Percentiles rank a stretch among this genome's conserved stretches.
Conservation (phyloP, 805 yeast species). For the Candida nonsorbophila region DNA sequence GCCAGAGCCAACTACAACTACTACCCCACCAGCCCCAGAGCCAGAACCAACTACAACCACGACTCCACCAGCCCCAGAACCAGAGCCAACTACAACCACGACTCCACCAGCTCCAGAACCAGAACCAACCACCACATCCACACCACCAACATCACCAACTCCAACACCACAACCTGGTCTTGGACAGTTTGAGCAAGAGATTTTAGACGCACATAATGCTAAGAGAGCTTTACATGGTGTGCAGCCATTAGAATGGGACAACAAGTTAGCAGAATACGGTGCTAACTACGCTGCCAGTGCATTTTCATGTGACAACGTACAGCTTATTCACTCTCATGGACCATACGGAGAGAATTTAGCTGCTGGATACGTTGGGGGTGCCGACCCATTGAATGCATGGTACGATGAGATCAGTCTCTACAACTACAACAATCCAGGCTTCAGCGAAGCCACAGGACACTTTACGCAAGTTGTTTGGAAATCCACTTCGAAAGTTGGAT, state of each 20-base stretch:
- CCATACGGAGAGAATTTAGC: conserved; percentile 78
- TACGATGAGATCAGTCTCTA: conserved; percentile 58
- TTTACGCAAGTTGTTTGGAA: conserved; percentile 79
- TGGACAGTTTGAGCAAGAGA: conserved; percentile 19
- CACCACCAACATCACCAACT: conserved; percentile 12
- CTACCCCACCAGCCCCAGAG: conserved; percentile 7
- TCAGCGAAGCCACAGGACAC: conserved; percentile 59
- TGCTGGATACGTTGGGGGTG: conserved; percentile 54
- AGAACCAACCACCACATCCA: conserved; percentile 6
- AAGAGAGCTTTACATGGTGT: conserved; percentile 33
- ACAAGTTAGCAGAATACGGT: conserved; percentile 27
- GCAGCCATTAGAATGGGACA: conserved; percentile 27
- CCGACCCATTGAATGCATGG: conserved; percentile 67
- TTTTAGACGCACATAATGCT: conserved; percentile 30
- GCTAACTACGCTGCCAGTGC: conserved; percentile 45
- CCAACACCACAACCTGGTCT: conserved; percentile 9
- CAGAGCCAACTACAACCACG: conserved; percentile 7
- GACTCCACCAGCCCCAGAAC: conserved; percentile 3
- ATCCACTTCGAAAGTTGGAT: conserved; percentile 55
- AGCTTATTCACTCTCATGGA: conserved; percentile 58
- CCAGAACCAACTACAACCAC: conserved; percentile 4
- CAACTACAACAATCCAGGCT: conserved; percentile 48
- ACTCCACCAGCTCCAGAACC: conserved; percentile 9
- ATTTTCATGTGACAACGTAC: conserved; percentile 54
- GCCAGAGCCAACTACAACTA: conserved; percentile 6